phyloP scores from a whole-genome alignment of 176 grass and related monocot genomes.

The Dendrocalamus sinicus region DNA sequence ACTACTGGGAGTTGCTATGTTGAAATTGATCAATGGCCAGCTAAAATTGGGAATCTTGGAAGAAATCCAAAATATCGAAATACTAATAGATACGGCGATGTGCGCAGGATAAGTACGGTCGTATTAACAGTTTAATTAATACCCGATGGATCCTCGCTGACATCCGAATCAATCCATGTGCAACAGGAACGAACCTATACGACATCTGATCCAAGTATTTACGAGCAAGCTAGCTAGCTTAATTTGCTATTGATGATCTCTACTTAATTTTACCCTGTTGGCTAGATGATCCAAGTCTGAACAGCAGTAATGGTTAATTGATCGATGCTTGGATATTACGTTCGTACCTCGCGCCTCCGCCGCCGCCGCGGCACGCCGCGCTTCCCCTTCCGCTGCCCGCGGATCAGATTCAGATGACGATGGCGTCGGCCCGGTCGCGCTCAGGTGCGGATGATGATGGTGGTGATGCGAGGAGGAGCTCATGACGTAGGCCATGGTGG shows the following conservation, averaged over 20 bases:
- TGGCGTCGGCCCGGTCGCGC: no score
- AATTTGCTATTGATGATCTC: background rate
- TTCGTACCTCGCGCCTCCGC: conserved; percentile 57
- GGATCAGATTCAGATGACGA: background rate
- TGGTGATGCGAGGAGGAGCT: conserved; percentile 33
- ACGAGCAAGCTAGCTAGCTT: background rate
- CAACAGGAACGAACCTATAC: background rate
- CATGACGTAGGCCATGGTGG: conserved; percentile 46
- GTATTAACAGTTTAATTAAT: no score
- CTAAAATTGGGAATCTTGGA: background rate
- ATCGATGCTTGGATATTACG: background rate
- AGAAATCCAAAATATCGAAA: background rate
- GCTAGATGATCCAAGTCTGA: background rate
- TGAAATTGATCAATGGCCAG: background rate
- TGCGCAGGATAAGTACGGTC: background rate
- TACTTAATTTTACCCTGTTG: background rate
- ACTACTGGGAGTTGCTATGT: background rate
- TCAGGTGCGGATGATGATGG: background rate
- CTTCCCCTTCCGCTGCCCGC: background rate
- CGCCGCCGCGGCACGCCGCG: background rate
- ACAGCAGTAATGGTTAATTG: background rate
- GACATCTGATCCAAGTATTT: background rate
- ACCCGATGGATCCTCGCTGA: background rate
- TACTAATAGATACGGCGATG: background rate
- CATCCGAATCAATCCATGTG: background rate